phyloP scores from a whole-genome alignment of 768 basidiomycete genomes.

The Pleurotus tuoliensis region DNA sequence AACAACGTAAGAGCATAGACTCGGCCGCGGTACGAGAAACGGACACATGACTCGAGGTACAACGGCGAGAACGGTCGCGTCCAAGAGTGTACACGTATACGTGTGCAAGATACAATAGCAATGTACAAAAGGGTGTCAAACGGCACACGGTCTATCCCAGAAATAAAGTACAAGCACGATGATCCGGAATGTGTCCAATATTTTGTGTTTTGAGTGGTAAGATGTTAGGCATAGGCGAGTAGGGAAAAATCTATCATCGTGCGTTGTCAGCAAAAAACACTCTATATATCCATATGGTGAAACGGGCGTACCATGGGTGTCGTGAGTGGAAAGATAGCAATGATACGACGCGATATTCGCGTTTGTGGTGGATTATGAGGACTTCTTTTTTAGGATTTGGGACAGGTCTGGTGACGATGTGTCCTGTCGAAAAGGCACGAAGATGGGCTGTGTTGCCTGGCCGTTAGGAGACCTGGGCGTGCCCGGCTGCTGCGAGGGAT shows the following conservation, averaged over 20 bases:
- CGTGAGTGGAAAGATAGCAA: background rate
- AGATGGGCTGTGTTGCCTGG: background rate
- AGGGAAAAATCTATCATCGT: background rate
- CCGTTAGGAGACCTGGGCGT: background rate
- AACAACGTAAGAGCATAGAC: background rate
- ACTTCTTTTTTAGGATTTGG: conserved; percentile 6
- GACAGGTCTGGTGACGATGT: conserved; percentile 4
- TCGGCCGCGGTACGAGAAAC: background rate
- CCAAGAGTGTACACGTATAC: background rate
- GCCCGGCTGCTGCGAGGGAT: background rate
- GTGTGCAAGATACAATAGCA: background rate
- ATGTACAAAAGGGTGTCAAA: background rate
- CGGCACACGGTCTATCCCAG: background rate
- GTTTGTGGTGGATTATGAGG: background rate
- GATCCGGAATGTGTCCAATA: background rate
- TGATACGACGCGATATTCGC: background rate
- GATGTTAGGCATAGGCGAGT: background rate
- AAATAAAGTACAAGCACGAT: background rate
- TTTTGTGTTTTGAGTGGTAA: conserved; percentile 7
- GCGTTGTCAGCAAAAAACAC: too few species aligned
- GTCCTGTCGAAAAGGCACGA: conserved; percentile 8
- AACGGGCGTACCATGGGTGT: background rate
- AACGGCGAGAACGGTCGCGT: conserved; percentile 2
- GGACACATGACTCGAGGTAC: conserved; percentile 2
- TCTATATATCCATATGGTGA: background rate